Conservation (phyloP, 306 rosid genomes). For the Quercus variabilis region DNA sequence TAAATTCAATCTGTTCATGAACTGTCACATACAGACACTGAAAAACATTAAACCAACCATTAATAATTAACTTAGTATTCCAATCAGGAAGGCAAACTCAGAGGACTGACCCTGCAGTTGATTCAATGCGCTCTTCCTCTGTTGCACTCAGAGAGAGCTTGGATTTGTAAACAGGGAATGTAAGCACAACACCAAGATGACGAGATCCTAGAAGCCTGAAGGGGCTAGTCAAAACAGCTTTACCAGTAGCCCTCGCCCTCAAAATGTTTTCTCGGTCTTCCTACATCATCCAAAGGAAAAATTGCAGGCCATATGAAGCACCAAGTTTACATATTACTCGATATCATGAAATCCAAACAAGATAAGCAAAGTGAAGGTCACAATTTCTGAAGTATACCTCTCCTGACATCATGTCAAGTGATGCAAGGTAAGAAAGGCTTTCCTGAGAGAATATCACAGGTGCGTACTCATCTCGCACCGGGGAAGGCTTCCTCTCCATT, state of each 20-base stretch:
- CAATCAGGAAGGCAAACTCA: constrained; percentile 1
- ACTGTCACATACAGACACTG: not conserved
- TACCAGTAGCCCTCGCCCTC: constrained; percentile 97
- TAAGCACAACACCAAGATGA: constrained; percentile 98
- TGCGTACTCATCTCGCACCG: constrained; percentile 86
- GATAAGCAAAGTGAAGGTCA: constrained; percentile 7
- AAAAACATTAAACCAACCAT: not conserved
- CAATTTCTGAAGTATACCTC: constrained; percentile 51
- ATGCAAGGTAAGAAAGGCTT: constrained; percentile 83
- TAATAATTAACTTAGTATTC: not conserved
- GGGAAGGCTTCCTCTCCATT: constrained; percentile 79
- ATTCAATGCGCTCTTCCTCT: constrained; percentile 59
- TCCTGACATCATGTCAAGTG: constrained; percentile 99
- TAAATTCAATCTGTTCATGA: not conserved
- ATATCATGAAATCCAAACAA: not conserved
- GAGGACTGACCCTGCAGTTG: constrained; percentile 83
- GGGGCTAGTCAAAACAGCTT: constrained; percentile 96
- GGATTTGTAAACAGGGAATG: constrained; percentile 94
- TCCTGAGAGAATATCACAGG: constrained; percentile 92
- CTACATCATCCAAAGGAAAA: constrained; percentile 41
- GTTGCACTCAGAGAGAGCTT: constrained; percentile 73
- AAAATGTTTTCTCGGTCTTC: constrained; percentile 94
- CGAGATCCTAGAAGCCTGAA: constrained; percentile 85
- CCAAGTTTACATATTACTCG: not conserved
- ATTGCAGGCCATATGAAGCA: constrained; percentile 2